phyloP scores from a whole-genome alignment of 1,139 yeast species.

The Candida neerlandica region DNA sequence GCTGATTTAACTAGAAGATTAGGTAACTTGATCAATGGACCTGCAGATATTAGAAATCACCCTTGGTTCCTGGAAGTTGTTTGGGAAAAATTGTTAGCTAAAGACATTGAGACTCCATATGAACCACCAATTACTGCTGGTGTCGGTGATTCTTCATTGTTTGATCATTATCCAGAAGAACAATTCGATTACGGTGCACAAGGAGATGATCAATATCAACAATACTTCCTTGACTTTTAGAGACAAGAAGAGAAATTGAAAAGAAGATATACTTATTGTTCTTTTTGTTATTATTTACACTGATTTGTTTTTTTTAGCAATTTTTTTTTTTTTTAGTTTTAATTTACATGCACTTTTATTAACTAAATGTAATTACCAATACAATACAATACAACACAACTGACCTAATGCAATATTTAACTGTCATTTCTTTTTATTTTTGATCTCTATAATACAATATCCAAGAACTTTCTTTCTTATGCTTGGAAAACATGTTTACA shows the following conservation, averaged over 20 bases:
- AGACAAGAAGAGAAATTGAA: background rate
- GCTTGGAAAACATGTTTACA: slow-evolving; percentile 76
- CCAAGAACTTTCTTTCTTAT: slow-evolving; percentile 13
- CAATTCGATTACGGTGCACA: slow-evolving; percentile 56
- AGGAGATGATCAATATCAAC: slow-evolving; percentile 54
- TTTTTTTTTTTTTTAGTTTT: slow-evolving; percentile 4
- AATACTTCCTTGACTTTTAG: slow-evolving; percentile 52
- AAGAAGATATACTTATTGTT: background rate
- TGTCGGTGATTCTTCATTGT: slow-evolving; percentile 64
- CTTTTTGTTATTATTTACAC: background rate
- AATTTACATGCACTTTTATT: slow-evolving; percentile 4
- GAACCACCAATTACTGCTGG: slow-evolving; percentile 67
- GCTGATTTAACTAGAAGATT: slow-evolving; percentile 58
- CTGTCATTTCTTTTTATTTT: no score
- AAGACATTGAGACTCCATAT: slow-evolving; percentile 64
- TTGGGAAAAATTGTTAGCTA: slow-evolving; percentile 59
- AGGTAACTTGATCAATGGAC: slow-evolving; percentile 61
- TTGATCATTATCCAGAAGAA: slow-evolving; percentile 61
- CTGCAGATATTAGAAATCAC: slow-evolving; percentile 57
- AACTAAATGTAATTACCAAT: no score
- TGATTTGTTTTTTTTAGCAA: background rate
- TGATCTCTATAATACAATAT: background rate
- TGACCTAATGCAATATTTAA: background rate
- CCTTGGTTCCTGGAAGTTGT: slow-evolving; percentile 63
- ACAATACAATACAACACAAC: background rate